A percentile compares a stretch with the other conserved stretches of the same genome.
Conservation (phyloP, 257 asterid genomes). For the Fraxinus pennsylvanica region DNA sequence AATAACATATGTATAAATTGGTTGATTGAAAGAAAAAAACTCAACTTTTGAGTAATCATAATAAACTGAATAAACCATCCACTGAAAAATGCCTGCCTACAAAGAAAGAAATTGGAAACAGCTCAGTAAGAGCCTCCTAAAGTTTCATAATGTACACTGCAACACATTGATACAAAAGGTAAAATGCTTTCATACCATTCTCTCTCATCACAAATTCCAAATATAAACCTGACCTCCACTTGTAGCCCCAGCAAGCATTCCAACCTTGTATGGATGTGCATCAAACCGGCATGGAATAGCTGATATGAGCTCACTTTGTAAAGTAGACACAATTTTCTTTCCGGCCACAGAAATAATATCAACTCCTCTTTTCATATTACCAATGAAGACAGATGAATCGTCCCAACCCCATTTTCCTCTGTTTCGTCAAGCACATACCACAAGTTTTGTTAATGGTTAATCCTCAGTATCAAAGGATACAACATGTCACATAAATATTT, state of each 20-base stretch:
- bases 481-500: not conserved
- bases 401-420: slow-evolving; percentile 99
- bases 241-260: slow-evolving; percentile 81
- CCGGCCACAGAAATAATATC: slow-evolving; percentile 55
- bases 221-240: slow-evolving; percentile 80
- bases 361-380: slow-evolving; percentile 74
- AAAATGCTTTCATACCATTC: too few species aligned
- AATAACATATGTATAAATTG: too few species aligned
- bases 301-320: slow-evolving; percentile 61
- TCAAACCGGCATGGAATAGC: slow-evolving; percentile 73
- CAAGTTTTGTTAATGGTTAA: slow-evolving; percentile 10
- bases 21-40: too few species aligned
- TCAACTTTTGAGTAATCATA: too few species aligned
- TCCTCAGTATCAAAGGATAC: not conserved
- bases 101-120: too few species aligned
- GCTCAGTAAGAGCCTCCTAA: too few species aligned
- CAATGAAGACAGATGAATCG: slow-evolving; percentile 74
- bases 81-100: too few species aligned
- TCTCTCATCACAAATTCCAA: slow-evolving; percentile 44
- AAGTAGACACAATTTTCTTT: slow-evolving; percentile 45
- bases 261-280: slow-evolving; percentile 54
- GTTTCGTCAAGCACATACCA: slow-evolving; percentile 23
- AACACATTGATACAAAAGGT: too few species aligned
- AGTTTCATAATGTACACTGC: too few species aligned
- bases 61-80: too few species aligned